Conservation (phyloP, 140 eudicot species). For the Senecio squalidus region DNA sequence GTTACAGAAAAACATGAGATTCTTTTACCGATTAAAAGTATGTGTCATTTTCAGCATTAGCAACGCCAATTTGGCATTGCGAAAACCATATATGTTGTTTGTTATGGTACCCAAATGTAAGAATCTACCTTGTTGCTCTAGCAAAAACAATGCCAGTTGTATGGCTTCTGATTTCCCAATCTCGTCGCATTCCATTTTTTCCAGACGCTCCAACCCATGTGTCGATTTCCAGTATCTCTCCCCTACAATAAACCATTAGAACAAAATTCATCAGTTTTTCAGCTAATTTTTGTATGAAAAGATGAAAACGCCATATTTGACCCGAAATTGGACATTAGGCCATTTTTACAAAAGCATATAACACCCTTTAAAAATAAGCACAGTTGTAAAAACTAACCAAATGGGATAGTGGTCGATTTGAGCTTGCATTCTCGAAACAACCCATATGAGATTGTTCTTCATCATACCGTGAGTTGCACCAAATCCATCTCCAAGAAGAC, state of each 20-base stretch:
- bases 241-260: conserved; percentile 39
- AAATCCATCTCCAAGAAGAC: conserved; percentile 78
- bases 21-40: neutral
- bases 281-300: too few relatives aligned
- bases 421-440: conserved; percentile 74
- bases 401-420: conserved; percentile 77
- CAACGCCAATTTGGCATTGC: neutral
- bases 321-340: too few relatives aligned
- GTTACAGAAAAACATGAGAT: neutral
- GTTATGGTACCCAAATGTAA: neutral
- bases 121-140: conserved; percentile 62
- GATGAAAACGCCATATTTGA: too few relatives aligned
- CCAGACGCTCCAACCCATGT: conserved; percentile 94
- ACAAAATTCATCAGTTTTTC: neutral
- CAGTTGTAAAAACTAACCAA: conserved; percentile 31
- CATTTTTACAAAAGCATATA: too few relatives aligned
- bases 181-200: conserved; percentile 85
- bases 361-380: too few relatives aligned
- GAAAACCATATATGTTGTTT: neutral
- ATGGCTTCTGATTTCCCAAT: conserved; percentile 63
- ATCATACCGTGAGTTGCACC: conserved; percentile 88
- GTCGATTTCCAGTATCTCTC: conserved; percentile 72
- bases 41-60: conserved; percentile 2
- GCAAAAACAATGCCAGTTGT: conserved; percentile 61
- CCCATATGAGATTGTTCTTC: conserved; percentile 82